phyloP scores from a whole-genome alignment of 2,329 filamentous ascomycete genomes.

The Curvularia verruculosa region DNA sequence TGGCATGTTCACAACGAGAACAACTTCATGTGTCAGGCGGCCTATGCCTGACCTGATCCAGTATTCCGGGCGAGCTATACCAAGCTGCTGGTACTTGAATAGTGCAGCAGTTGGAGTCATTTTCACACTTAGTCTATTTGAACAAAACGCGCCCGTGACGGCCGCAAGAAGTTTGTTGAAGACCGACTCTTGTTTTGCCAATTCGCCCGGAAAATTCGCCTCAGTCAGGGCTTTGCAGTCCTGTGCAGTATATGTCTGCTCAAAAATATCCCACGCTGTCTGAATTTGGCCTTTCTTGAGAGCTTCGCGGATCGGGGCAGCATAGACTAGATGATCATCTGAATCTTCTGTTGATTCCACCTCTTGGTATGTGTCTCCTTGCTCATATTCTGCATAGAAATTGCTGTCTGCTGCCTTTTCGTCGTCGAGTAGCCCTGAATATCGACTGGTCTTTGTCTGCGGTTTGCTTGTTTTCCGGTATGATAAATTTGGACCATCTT shows the following conservation, averaged over 20 bases:
- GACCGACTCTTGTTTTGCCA: conserved; percentile 26
- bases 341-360: neutral
- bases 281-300: conserved; percentile 7
- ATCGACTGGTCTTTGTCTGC: conserved; percentile 11
- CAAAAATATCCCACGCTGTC: conserved; percentile 40
- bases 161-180: conserved; percentile 30
- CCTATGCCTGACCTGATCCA: conserved; percentile 31
- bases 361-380: neutral
- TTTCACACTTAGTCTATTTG: conserved; percentile 7
- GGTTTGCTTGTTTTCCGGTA: neutral
- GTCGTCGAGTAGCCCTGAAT: conserved; percentile 23
- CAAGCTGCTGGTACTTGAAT: conserved; percentile 40
- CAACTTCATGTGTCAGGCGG: conserved; percentile 32
- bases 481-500: neutral
- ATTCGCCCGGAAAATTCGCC: conserved; percentile 28
- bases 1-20: conserved; percentile 21
- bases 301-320: neutral
- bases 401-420: neutral
- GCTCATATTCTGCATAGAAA: neutral
- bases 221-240: conserved; percentile 38
- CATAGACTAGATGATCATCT: neutral
- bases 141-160: conserved; percentile 27
- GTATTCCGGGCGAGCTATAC: conserved; percentile 27
- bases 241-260: conserved; percentile 34
- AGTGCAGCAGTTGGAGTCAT: conserved; percentile 35